Base-by-base conservation (phyloP, 108 stramenopile species). In the Nitzschia sp. region DNA sequence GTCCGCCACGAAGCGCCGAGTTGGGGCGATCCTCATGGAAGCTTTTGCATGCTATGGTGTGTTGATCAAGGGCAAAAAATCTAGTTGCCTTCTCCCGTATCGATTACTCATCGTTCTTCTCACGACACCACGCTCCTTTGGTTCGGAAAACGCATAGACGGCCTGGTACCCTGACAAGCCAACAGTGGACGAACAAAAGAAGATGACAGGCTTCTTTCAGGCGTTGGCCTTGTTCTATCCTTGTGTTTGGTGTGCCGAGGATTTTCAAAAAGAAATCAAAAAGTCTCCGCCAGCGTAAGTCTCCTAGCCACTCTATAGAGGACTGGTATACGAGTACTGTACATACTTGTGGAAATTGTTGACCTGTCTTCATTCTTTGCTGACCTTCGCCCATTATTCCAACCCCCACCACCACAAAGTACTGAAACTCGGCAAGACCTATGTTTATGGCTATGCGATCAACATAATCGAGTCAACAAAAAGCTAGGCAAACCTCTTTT, bases 151-250 rank as follows among this genome's bases (percentile, higher is more conserved):
- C n/a, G n/a, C n/a, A n/a, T n/a, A 85, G 84, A 87, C 87, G 19
- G 90, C 93, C 8, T 94, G 89, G 89, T 94, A 91, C 79, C 93
- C 93, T 1, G 86, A 90, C 4, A 48, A 70, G 68, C 93, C 93
- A n/a, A 77, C 90, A 0, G 22, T 23, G 2, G 69, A 86, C 36
- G 83, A 94, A 59, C 64, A 82, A 58, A 33, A 72, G 11, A 41
- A 62, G 22, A 92, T 94, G 84, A 64, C 55, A 16, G 41, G 78
- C 41, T 94, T 94, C 57, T 74, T 91, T 30, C 54, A 53, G 1
- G 79, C 87, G 23, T 50, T 94, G 31, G 93, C 87, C 28, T 69
- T 58, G 65, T 94, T 94, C 71, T 91, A 94, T 78, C 93, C 93
- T 2, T 94, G 93, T 72, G 76, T 80, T 11, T 91, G 84, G 76